Percentiles rank a stretch among this genome's conserved stretches.
These are phyloP conservation scores for Bolboschoenus planiculmis DNA, from an alignment of 176 grass and related monocot species.

Conservation along the genomic window DNA sequence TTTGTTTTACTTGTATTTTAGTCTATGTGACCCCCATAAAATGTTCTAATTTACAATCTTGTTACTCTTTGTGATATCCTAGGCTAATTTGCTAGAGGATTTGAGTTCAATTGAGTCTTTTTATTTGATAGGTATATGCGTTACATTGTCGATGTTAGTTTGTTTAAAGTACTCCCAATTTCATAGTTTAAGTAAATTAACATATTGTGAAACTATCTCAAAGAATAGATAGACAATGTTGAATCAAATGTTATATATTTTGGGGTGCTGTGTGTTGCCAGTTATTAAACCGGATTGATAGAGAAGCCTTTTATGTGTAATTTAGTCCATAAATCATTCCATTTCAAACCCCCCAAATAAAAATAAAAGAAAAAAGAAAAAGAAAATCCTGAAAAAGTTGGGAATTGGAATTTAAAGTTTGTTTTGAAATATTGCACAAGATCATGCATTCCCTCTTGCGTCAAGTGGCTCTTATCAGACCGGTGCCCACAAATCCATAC, in stretches of 20 bases:
- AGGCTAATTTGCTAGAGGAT: neutral
- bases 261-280: neutral
- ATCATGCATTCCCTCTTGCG: neutral
- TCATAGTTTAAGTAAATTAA: neutral
- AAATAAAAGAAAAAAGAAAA: too few species aligned
- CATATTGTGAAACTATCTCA: neutral
- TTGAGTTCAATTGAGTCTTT: neutral
- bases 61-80: slow-evolving; percentile 4
- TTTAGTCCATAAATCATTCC: neutral
- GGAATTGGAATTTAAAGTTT: neutral
- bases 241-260: neutral
- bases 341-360: too few species aligned
- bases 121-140: neutral
- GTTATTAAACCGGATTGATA: neutral
- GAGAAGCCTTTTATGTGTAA: neutral
- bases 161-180: neutral
- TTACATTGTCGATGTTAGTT: neutral
- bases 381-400: neutral
- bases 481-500: neutral
- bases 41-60: neutral
- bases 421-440: neutral
- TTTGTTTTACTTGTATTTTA: slow-evolving; percentile 8
- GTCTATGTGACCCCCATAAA: neutral
- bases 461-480: neutral
- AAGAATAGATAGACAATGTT: neutral